Evolutionary conservation across 208 protist species (phyloP).

Genomic region (Trypanosoma cruzi): DNA sequence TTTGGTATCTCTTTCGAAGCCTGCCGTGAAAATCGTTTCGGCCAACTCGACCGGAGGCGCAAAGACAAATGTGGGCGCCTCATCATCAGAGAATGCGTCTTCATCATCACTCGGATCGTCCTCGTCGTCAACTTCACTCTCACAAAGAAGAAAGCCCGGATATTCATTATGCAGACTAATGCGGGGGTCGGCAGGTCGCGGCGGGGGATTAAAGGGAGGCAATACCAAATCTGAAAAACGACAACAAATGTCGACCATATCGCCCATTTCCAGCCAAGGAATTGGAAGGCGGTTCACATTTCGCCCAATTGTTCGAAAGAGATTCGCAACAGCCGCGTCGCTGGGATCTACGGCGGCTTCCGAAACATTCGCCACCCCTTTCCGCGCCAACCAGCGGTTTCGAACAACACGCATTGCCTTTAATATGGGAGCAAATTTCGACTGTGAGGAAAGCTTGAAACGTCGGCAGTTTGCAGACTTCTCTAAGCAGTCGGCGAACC

Average conservation of each 20-base stretch:
- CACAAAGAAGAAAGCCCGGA: constrained; percentile 87
- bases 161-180: constrained; percentile 89
- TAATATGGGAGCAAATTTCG: constrained; percentile 80
- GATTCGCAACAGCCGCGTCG: constrained; percentile 64
- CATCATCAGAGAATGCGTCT: constrained; percentile 90
- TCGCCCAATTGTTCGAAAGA: constrained; percentile 77
- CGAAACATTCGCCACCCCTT: constrained; percentile 63
- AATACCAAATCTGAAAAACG: constrained; percentile 68
- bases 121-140: constrained; percentile 89
- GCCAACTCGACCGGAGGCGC: constrained; percentile 81
- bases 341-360: constrained; percentile 53
- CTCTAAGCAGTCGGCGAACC: constrained; percentile 65
- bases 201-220: constrained; percentile 81
- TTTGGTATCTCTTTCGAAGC: constrained; percentile 87
- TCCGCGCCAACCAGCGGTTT: constrained; percentile 69
- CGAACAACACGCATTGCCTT: constrained; percentile 85
- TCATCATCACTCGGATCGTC: constrained; percentile 83
- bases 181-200: constrained; percentile 85
- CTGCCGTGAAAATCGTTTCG: constrained; percentile 87
- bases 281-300: constrained; percentile 90
- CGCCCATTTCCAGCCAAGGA: constrained; percentile 92
- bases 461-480: constrained; percentile 58
- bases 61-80: constrained; percentile 88
- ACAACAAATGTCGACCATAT: constrained; percentile 90
- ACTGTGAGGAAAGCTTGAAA: constrained; percentile 72